phyloP scores from a whole-genome alignment of 352 stramenopile species.

The Globisporangium echinulatum region DNA sequence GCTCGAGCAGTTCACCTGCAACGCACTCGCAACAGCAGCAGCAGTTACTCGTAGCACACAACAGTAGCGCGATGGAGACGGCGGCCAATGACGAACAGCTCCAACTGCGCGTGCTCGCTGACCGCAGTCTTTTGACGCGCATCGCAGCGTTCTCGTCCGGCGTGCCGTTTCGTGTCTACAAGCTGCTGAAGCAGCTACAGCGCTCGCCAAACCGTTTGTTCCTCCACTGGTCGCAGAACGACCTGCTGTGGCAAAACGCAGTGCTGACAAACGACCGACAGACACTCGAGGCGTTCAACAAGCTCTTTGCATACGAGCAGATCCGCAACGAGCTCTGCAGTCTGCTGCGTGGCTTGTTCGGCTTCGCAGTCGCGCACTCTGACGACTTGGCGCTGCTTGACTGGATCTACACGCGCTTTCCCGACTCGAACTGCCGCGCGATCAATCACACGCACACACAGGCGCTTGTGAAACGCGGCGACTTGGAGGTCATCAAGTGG shows the following conservation, averaged over 20 bases:
- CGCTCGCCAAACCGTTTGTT: neutral
- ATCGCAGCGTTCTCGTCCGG: neutral
- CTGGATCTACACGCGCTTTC: neutral
- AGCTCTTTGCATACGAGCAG: neutral
- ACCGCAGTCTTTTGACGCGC: neutral
- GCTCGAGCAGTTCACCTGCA: too few relatives aligned
- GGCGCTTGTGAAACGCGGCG: neutral
- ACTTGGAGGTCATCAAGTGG: neutral
- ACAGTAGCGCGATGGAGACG: too few relatives aligned
- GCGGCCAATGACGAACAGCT: too few relatives aligned
- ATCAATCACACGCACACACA: neutral
- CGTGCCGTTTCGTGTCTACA: neutral
- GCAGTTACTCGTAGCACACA: too few relatives aligned
- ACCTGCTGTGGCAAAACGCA: neutral
- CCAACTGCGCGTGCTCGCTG: neutral
- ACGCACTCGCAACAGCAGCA: too few relatives aligned
- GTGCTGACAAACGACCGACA: neutral
- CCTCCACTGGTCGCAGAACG: neutral
- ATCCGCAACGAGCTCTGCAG: neutral
- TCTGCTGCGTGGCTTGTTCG: neutral
- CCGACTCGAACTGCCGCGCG: neutral
- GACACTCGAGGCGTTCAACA: neutral
- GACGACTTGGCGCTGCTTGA: neutral
- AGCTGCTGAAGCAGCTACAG: neutral
- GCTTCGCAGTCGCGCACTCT: neutral